Conservation (phyloP, 768 basidiomycete genomes). For the Amanita thiersii region DNA sequence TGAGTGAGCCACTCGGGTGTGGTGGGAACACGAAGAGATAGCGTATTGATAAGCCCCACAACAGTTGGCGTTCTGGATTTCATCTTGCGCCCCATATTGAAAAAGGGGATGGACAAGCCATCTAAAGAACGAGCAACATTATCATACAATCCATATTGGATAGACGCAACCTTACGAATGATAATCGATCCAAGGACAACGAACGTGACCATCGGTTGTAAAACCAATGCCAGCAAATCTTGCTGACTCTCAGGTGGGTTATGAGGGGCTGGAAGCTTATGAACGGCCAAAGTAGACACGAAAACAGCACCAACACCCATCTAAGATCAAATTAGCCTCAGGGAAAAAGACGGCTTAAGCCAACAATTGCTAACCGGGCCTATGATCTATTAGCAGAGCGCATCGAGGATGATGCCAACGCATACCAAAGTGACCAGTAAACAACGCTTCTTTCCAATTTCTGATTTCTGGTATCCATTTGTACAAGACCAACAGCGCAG, state of each 20-base stretch:
- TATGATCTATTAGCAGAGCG: no score
- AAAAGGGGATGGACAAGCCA: constrained; percentile 64
- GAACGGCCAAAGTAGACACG: constrained; percentile 67
- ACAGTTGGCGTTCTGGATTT: constrained; percentile 8
- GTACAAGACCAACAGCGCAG: constrained; percentile 69
- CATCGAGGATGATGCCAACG: constrained; percentile 9
- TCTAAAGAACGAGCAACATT: constrained; percentile 26
- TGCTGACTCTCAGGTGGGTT: constrained; percentile 58
- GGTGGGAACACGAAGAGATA: not conserved
- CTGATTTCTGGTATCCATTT: constrained; percentile 81
- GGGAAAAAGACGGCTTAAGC: no score
- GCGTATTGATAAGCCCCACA: not conserved
- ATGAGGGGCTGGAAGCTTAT: constrained; percentile 47
- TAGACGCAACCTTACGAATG: constrained; percentile 43
- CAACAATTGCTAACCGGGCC: no score
- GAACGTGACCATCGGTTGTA: constrained; percentile 84
- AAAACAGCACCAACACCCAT: constrained; percentile 95
- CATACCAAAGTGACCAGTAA: constrained; percentile 85
- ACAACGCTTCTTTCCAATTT: constrained; percentile 80
- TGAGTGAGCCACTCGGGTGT: constrained; percentile 6
- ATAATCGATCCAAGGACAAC: constrained; percentile 83
- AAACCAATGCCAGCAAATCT: constrained; percentile 61
- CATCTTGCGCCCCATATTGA: constrained; percentile 38
- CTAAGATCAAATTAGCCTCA: no score
- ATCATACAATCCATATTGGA: not conserved